Conservation (phyloP, 495 filamentous ascomycete genomes). For the Mycothermus thermophilus region DNA sequence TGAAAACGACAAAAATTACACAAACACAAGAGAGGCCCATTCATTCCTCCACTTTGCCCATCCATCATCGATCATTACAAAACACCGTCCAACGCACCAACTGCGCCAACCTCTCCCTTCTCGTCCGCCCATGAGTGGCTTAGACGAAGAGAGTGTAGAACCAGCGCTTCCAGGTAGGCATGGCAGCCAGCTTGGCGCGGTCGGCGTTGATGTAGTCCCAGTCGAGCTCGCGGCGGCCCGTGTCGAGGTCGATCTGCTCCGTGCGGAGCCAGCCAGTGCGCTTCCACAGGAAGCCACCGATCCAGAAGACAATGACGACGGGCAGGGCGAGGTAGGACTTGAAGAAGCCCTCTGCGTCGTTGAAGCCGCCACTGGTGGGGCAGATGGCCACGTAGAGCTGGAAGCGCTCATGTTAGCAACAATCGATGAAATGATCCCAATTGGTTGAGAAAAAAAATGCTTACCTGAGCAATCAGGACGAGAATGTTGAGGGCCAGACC, state of each 20-base stretch:
- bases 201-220: slow-evolving; percentile 41
- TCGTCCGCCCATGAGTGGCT: too few species aligned
- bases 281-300: slow-evolving; percentile 50
- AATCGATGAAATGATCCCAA: not conserved
- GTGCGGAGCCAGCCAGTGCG: slow-evolving; percentile 40
- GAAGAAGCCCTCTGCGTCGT: slow-evolving; percentile 58
- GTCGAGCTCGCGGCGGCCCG: slow-evolving; percentile 43
- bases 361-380: slow-evolving; percentile 24
- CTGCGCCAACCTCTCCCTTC: too few species aligned
- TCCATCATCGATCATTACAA: too few species aligned
- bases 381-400: slow-evolving; percentile 41
- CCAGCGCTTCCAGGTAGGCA: slow-evolving; percentile 39
- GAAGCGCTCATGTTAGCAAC: slow-evolving; percentile 4
- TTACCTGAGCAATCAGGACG: slow-evolving; percentile 48
- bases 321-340: slow-evolving; percentile 66
- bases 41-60: too few species aligned
- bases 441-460: slow-evolving; percentile 3
- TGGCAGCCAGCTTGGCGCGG: slow-evolving; percentile 26
- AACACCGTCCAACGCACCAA: too few species aligned
- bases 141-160: slow-evolving; percentile 34
- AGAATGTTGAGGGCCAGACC: slow-evolving; percentile 47
- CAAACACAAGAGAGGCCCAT: too few species aligned
- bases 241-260: slow-evolving; percentile 48
- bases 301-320: slow-evolving; percentile 64
- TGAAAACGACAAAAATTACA: too few species aligned